Conservation (phyloP, 495 filamentous ascomycete genomes). For the Lophium mytilinum region DNA sequence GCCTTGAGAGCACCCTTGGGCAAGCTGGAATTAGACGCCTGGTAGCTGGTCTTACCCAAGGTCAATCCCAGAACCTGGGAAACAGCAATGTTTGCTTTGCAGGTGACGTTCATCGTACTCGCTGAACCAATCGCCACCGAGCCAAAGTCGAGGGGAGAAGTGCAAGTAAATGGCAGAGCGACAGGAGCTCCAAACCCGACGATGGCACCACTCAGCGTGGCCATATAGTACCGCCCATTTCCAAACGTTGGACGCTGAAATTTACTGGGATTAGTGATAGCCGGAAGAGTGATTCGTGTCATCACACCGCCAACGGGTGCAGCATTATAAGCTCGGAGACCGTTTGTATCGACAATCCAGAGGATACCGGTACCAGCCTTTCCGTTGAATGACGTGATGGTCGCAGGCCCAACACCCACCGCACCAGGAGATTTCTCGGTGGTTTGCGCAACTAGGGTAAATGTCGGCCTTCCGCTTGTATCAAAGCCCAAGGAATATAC, state of each 20-base stretch:
- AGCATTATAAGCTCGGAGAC: constrained; percentile 34
- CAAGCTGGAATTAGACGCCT: neutral
- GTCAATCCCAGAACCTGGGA: constrained; percentile 1
- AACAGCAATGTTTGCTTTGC: constrained; percentile 34
- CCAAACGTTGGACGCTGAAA: constrained; percentile 42
- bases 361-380: constrained; percentile 34
- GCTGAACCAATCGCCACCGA: constrained; percentile 30
- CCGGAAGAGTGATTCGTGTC: constrained; percentile 33
- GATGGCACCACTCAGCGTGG: constrained; percentile 31
- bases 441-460: constrained; percentile 31
- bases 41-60: neutral
- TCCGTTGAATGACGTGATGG: constrained; percentile 35
- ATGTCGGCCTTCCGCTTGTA: constrained; percentile 29
- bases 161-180: constrained; percentile 5
- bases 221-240: constrained; percentile 36
- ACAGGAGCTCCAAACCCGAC: constrained; percentile 30
- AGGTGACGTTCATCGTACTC: constrained; percentile 28
- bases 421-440: constrained; percentile 31
- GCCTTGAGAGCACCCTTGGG: constrained; percentile 10
- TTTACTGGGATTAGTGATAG: constrained; percentile 29
- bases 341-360: constrained; percentile 33
- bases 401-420: constrained; percentile 35
- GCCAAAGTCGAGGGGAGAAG: constrained; percentile 35
- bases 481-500: constrained; percentile 33
- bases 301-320: constrained; percentile 35